Base-by-base conservation (phyloP, 2,329 filamentous ascomycete species). In the Paracoccidioides lutzii region DNA sequence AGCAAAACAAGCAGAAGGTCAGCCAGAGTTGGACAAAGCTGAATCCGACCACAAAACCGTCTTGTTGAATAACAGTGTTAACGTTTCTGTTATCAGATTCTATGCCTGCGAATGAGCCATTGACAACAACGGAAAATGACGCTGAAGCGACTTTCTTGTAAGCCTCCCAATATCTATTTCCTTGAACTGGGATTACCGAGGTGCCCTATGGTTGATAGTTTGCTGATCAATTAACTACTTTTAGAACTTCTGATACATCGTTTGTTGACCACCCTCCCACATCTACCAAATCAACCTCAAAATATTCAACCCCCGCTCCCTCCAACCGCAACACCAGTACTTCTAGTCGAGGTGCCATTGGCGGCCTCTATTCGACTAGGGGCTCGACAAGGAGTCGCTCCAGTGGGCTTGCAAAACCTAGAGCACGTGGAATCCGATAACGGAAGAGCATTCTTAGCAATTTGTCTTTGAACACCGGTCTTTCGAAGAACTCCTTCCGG, bases 111-210 rank as follows among this genome's bases (percentile, higher is more conserved):
- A 37, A 44, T 22, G 46, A 30, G 8, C 32, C 40, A n/a, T 61
- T 66, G 35, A 8, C 65, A 52, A 66, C 67, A 60, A 66, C 67
- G 30, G 68, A 73, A 45, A 69, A 73, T 56, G 81, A 84, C 62
- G 73, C 73, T 14, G 90, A 96, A 63, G 87, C 86, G 53, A 95
- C 90, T 0, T 95, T 95, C 65, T 81, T 96, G 84, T 87, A 73
- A 71, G 81, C 71, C 22, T 15, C 12, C 15, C 43, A n/a, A 44
- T 22, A 22, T 22, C 22, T 22, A 22, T 22, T 22, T 22, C 22
- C 22, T 22, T 22, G 22, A 22, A 22, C 22, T 22, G 22, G 22
- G 22, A 22, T 22, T 22, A 22, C 42, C 22, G 15, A 6, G 5
- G 14, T 51, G 5, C 15, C 40, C 15, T 14, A 15, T 52, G 50